phyloP scores from a whole-genome alignment of 148 eudicot species.

The Camellia granthamiana region DNA sequence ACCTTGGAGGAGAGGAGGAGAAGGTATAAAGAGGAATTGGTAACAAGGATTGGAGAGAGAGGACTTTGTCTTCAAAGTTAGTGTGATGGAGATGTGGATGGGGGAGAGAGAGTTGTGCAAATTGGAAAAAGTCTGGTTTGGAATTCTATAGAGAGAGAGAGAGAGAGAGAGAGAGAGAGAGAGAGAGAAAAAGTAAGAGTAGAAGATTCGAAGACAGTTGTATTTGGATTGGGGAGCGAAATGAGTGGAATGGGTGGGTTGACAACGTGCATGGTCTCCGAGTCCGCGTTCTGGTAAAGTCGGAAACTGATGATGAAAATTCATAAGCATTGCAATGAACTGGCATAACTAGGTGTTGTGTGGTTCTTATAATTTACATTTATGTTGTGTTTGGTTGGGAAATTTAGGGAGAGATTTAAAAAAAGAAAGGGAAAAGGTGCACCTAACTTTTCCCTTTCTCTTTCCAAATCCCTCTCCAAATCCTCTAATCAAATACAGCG shows the following conservation, averaged over 20 bases:
- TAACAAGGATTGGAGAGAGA: neutral
- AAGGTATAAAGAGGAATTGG: neutral
- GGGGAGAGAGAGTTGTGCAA: no score
- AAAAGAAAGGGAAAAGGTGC: no score
- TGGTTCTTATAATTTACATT: no score
- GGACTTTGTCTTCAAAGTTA: neutral
- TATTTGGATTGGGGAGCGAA: neutral
- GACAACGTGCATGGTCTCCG: neutral
- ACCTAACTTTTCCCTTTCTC: no score
- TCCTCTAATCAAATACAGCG: no score
- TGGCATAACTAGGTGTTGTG: neutral
- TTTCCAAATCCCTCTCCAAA: no score
- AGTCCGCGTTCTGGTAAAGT: neutral
- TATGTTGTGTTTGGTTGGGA: no score
- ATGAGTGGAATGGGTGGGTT: neutral
- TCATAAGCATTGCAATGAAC: no score
- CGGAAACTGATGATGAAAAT: no score
- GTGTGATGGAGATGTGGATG: neutral
- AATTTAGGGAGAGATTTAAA: no score
- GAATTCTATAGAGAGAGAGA: no score
- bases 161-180: neutral
- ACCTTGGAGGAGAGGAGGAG: neutral
- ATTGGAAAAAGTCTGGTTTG: no score
- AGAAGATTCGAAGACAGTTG: conserved; percentile 7
- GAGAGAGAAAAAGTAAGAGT: neutral